Conservation (phyloP, 495 filamentous ascomycete species). For the Daldinia loculata region DNA sequence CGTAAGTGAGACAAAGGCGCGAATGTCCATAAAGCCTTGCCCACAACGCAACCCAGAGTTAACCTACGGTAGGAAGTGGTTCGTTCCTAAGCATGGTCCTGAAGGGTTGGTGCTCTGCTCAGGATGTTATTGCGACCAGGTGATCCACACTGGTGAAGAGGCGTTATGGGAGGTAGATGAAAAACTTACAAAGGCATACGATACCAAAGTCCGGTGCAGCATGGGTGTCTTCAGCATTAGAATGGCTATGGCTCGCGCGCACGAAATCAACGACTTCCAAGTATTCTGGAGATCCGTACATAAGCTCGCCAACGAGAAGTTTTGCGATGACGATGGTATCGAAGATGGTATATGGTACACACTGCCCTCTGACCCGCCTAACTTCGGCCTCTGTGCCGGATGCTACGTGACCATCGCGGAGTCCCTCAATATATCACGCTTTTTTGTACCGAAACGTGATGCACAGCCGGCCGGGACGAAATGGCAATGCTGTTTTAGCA, state of each 20-base stretch:
- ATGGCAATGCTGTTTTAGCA: background rate
- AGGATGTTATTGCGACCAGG: slow-evolving; percentile 50
- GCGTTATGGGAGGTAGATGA: slow-evolving; percentile 30
- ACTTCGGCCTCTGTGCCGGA: background rate
- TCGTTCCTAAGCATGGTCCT: slow-evolving; percentile 41
- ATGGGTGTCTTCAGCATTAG: background rate
- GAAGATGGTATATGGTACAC: background rate
- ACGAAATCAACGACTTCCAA: background rate
- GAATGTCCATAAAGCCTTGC: slow-evolving; percentile 40
- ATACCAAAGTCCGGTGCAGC: slow-evolving; percentile 22
- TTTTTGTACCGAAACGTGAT: background rate
- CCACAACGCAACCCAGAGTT: slow-evolving; percentile 18
- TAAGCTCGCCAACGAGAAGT: background rate
- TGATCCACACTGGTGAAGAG: slow-evolving; percentile 46
- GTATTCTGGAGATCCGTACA: background rate
- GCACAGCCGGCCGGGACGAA: background rate
- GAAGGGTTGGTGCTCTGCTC: slow-evolving; percentile 46
- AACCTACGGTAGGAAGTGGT: slow-evolving; percentile 45
- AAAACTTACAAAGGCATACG: slow-evolving; percentile 17
- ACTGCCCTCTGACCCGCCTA: background rate
- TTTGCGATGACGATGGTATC: background rate
- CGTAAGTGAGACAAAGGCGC: slow-evolving; percentile 25
- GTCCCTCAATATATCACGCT: background rate
- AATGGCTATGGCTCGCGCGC: background rate
- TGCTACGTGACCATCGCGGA: background rate